phyloP scores from a whole-genome alignment of 1,284 basidiomycete genomes.

The Cutaneotrichosporon sp. region DNA sequence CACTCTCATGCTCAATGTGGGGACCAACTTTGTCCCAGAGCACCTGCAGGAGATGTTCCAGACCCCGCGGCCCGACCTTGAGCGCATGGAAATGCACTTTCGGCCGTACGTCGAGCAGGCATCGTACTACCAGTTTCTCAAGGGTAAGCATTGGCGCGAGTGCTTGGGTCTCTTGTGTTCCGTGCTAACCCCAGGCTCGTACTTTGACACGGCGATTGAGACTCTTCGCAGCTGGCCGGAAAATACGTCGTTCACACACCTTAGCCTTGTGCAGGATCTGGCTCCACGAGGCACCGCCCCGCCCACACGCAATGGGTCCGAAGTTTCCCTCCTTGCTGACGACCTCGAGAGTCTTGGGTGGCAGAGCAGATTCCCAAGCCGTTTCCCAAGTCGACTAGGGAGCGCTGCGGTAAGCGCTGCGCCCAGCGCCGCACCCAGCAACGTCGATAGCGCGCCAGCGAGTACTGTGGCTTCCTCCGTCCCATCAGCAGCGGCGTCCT shows the following conservation, averaged over 20 bases:
- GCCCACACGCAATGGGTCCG: constrained; percentile 24
- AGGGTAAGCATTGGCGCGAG: constrained; percentile 30
- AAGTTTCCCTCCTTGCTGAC: constrained; percentile 5
- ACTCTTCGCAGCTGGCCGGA: constrained; percentile 42
- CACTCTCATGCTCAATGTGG: constrained; percentile 44
- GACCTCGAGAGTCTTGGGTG: constrained; percentile 17
- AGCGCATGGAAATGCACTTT: constrained; percentile 45
- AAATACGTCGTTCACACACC: constrained; percentile 49
- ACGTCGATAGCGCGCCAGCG: neutral
- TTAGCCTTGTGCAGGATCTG: constrained; percentile 48
- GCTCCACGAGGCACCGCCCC: constrained; percentile 44
- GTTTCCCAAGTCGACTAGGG: neutral
- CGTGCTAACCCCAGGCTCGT: constrained; percentile 35
- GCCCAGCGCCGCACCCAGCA: neutral
- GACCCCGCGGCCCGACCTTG: constrained; percentile 30
- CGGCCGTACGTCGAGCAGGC: constrained; percentile 49
- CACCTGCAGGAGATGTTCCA: constrained; percentile 48
- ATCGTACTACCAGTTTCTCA: constrained; percentile 48
- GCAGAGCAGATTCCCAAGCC: constrained; percentile 3
- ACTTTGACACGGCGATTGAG: constrained; percentile 49
- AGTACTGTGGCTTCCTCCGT: neutral
- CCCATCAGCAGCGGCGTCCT: constrained; percentile 1
- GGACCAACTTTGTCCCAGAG: constrained; percentile 49
- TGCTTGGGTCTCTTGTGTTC: neutral
- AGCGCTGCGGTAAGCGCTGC: neutral